These are phyloP conservation scores for Pseudogymnoascus sp. DNA, from an alignment of 2,329 filamentous ascomycete genomes.

Conservation along the genomic window DNA sequence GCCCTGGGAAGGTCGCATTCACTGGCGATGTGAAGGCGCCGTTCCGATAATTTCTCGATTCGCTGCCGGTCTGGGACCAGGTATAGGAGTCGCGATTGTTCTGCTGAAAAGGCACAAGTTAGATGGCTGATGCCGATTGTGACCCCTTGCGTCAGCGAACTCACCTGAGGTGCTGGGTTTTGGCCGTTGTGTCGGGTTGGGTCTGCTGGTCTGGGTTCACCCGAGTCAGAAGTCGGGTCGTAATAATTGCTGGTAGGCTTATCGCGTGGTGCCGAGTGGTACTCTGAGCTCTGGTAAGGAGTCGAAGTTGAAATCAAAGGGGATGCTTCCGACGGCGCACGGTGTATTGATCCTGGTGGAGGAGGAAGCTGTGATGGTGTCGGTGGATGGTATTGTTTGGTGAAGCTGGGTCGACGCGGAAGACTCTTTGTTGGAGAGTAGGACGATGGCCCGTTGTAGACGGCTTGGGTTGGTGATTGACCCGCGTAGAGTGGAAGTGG, in stretches of 20 bases:
- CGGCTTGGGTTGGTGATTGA: slow-evolving; percentile 23
- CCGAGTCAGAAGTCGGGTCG: slow-evolving; percentile 38
- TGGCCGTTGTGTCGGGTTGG: slow-evolving; percentile 23
- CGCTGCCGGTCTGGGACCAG: slow-evolving; percentile 36
- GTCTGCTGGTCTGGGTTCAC: slow-evolving; percentile 33
- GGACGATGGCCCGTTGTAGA: slow-evolving; percentile 19
- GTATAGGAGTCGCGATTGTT: slow-evolving; percentile 46
- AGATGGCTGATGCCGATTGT: slow-evolving; percentile 8
- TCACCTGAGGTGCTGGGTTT: slow-evolving; percentile 26
- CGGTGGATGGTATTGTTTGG: slow-evolving; percentile 24
- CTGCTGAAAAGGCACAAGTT: neutral
- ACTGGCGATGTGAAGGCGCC: slow-evolving; percentile 43
- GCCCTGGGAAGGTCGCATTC: slow-evolving; percentile 35
- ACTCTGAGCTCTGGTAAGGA: slow-evolving; percentile 26
- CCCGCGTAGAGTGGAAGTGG: slow-evolving; percentile 17
- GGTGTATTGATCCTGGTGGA: slow-evolving; percentile 20
- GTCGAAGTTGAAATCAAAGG: slow-evolving; percentile 21
- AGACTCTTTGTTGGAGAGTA: slow-evolving; percentile 25
- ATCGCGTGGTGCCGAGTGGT: slow-evolving; percentile 31
- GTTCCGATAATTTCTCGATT: slow-evolving; percentile 44
- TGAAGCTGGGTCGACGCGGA: slow-evolving; percentile 25
- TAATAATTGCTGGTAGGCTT: slow-evolving; percentile 38
- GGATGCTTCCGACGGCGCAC: slow-evolving; percentile 24
- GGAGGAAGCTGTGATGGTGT: slow-evolving; percentile 21
- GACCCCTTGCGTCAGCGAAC: slow-evolving; percentile 10